Base-by-base conservation (phyloP, 345 rosid species). In the Dipteronia dyeriana region DNA sequence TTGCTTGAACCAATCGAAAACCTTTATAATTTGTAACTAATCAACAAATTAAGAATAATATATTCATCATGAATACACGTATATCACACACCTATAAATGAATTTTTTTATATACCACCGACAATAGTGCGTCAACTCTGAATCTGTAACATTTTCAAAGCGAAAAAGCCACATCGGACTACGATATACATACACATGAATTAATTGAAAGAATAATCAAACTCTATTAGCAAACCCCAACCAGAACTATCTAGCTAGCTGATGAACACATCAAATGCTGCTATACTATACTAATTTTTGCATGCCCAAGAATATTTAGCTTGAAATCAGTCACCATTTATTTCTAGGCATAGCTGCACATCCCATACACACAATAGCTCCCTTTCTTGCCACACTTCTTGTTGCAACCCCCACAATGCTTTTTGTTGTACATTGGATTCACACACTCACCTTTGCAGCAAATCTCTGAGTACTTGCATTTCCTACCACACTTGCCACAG, bases 371-470 rank as follows among this genome's bases (percentile, higher is more conserved):
- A 56, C 95, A 88, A 9, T 74, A 20, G 51, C 75, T 86, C 26
- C 89, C 89, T 80, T 88, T 89, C 62, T 84, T 68, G 79, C 38
- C 38, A 34, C 95, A 91, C 80, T 76, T 82, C 74, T 83, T 91
- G 80, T 74, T 80, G 85, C 93, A 91, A n/a, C 82, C 88, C 19
- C 93, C 93, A 53, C 93, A 91, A 41, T 91, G 87, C 51, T 84
- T 82, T 74, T 13, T 83, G 82, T 83, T 78, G 45, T 75, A 83
- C 89, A 75, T 85, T 11, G 89, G 84, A 64, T 91, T 91, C 71
- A 88, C 92, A 77, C 95, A 91, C 68, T 73, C 43, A 38, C 90
- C 93, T 7, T 73, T 79, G 84, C 95, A 89, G 75, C 95, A 89
- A 63, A 80, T 69, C 82, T 88, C 88, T 0, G 84, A 76, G 80